These are phyloP conservation scores for Picochlorum sp. DNA, from an alignment of 139 green algal species.

Conservation along the genomic window DNA sequence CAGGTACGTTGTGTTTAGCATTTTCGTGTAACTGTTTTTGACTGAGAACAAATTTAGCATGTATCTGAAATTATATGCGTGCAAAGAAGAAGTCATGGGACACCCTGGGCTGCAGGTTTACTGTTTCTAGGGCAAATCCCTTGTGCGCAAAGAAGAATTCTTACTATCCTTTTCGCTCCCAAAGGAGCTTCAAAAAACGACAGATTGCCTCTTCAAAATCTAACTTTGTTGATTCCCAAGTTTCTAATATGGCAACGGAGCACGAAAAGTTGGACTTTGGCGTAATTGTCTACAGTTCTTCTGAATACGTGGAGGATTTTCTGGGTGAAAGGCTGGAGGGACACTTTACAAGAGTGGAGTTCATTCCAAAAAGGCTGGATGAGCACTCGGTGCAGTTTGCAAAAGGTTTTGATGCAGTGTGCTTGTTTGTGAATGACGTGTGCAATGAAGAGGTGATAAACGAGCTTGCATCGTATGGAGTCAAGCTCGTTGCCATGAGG, in stretches of 20 bases:
- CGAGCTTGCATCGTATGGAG: slow-evolving; percentile 35
- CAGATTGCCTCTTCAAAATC: too few relatives aligned
- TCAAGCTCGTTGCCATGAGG: slow-evolving; percentile 55
- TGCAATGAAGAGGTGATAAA: slow-evolving; percentile 27
- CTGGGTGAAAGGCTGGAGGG: not conserved
- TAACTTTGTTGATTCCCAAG: too few relatives aligned
- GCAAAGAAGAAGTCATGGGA: too few relatives aligned
- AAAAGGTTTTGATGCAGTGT: slow-evolving; percentile 22
- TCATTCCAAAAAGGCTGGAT: slow-evolving; percentile 34
- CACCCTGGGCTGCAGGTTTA: too few relatives aligned
- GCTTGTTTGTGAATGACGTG: slow-evolving; percentile 66
- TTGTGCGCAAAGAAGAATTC: too few relatives aligned
- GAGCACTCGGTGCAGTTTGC: slow-evolving; percentile 38
- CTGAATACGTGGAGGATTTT: slow-evolving; percentile 17
- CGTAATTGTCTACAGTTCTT: slow-evolving; percentile 1
- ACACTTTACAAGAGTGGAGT: not conserved
- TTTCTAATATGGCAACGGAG: not conserved
- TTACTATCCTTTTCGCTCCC: too few relatives aligned
- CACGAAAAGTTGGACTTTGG: not conserved
- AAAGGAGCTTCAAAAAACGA: too few relatives aligned
- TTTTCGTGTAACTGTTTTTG: too few relatives aligned
- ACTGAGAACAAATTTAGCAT: too few relatives aligned
- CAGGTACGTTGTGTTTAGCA: too few relatives aligned
- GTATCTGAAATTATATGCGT: too few relatives aligned
- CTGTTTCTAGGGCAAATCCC: too few relatives aligned